Percentiles rank a stretch among this genome's conserved stretches.
Conservation (phyloP, 2,329 filamentous ascomycete species). For the Fusarium dlaminii region DNA sequence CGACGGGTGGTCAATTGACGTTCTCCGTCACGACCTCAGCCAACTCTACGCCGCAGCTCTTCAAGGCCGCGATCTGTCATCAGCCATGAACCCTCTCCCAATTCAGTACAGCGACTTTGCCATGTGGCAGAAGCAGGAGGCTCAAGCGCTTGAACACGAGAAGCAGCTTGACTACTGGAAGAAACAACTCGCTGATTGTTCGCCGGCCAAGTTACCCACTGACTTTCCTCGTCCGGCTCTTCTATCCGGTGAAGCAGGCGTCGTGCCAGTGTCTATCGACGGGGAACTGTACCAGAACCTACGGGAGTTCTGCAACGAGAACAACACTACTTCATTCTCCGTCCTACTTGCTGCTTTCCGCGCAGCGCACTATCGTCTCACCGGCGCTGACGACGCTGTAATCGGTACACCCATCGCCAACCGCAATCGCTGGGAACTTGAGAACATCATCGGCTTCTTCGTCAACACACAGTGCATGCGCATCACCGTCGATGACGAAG, state of each 20-base stretch:
- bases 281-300: conserved; percentile 10
- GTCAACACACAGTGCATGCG: conserved; percentile 42
- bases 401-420: conserved; percentile 36
- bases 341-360: conserved; percentile 41
- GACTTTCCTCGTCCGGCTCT: conserved; percentile 29
- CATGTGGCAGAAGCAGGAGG: conserved; percentile 33
- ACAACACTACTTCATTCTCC: conserved; percentile 10
- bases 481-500: conserved; percentile 18
- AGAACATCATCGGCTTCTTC: conserved; percentile 40
- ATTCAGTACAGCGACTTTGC: conserved; percentile 44
- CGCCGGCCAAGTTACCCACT: conserved; percentile 23
- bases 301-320: conserved; percentile 4
- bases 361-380: conserved; percentile 41
- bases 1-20: conserved; percentile 44
- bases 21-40: conserved; percentile 31
- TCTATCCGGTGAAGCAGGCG: conserved; percentile 17
- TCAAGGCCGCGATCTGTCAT: background rate
- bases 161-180: conserved; percentile 40
- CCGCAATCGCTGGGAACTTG: conserved; percentile 21
- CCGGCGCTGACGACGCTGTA: conserved; percentile 32
- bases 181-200: conserved; percentile 21
- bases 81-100: conserved; percentile 12
- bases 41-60: conserved; percentile 27
- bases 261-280: conserved; percentile 4
- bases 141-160: conserved; percentile 24